Evolutionary conservation across 2,329 filamentous ascomycete species (phyloP), one percentile per base, ranked within the genome.

Genomic region (Pseudogymnoascus sp.): DNA sequence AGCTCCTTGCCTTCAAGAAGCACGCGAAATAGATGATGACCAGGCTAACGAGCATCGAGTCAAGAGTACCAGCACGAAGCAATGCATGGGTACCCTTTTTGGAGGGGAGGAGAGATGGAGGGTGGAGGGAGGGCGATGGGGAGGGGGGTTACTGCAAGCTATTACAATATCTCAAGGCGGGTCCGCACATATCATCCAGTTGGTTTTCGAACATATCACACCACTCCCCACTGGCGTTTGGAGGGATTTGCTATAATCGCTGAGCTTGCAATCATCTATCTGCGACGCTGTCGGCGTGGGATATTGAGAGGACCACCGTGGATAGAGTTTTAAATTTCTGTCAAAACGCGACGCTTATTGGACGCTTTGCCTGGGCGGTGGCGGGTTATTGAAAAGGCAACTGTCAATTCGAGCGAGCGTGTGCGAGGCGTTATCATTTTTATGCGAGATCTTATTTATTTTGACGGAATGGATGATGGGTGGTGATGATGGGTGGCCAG

Each of bases 1-100:
- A 96, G 70, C 78, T 99, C 65, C 81, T 99, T 64, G 87, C 89
- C 60, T 99, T 94, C 78, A 91, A 91, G 79, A 88, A 89, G 73
- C 82, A 87, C 66, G 78, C 79, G 62, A 87, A 87, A 76, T 87
- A 82, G 68, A 50, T 28, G 22, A 41, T 4, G 22, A 18, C 58
- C 14, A 39, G 25, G 18, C 8, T 15, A 30, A 30, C 14, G 43
- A n/a, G 43, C 22, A 15, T 50, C 43, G 43, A 30, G 12, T 22
- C 25, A 30, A 11, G 43, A 14, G 47, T 53, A 53, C 28, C 28
- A 53, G 25, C 28, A 53, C 7, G 14, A 47, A 47, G 25, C 22
- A 47, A 47, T 47, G 41, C 28, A 47, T 47, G n/a, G 25, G 47
- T 53, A 33, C 28, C n/a, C 28, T 33, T 53, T 53, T 53, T 53